These are phyloP conservation scores for Glarea lozoyensis DNA, from an alignment of 495 filamentous ascomycete species.

Conservation along the genomic window DNA sequence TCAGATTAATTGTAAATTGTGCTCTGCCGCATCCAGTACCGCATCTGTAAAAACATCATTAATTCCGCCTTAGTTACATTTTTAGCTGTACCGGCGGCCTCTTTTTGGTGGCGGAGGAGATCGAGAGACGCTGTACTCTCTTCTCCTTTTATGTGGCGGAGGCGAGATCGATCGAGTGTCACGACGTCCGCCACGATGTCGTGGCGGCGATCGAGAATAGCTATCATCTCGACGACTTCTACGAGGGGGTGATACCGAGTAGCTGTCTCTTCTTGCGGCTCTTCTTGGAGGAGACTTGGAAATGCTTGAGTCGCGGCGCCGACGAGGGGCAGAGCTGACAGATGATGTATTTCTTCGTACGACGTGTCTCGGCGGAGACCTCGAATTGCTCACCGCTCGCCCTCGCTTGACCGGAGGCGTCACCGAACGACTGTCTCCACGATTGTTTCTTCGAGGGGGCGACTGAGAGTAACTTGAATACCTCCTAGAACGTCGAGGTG, in stretches of 20 bases:
- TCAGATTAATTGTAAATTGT: neutral
- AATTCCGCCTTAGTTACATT: too few relatives aligned
- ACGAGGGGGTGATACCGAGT: slow-evolving; percentile 9
- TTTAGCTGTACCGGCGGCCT: slow-evolving; percentile 18
- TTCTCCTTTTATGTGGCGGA: slow-evolving; percentile 18
- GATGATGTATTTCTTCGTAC: slow-evolving; percentile 18
- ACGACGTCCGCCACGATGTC: slow-evolving; percentile 4
- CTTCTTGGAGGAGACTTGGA: slow-evolving; percentile 16
- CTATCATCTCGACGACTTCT: slow-evolving; percentile 12
- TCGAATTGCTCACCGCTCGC: slow-evolving; percentile 10
- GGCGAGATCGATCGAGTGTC: slow-evolving; percentile 16
- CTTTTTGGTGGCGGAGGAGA: slow-evolving; percentile 19
- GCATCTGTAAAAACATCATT: too few relatives aligned
- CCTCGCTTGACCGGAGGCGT: slow-evolving; percentile 7
- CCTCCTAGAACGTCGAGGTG: slow-evolving; percentile 25
- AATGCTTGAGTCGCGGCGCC: slow-evolving; percentile 9
- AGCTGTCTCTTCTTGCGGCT: slow-evolving; percentile 4
- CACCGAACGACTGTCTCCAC: slow-evolving; percentile 2
- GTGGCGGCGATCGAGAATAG: slow-evolving; percentile 16
- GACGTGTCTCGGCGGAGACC: slow-evolving; percentile 14
- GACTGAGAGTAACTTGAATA: slow-evolving; percentile 13
- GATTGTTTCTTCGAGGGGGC: neutral
- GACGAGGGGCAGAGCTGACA: slow-evolving; percentile 11
- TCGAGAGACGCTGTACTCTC: slow-evolving; percentile 18
- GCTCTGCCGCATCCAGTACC: too few relatives aligned